Evolutionary conservation across 805 yeast species (phyloP).

Genomic region (Ogataea naganishii): DNA sequence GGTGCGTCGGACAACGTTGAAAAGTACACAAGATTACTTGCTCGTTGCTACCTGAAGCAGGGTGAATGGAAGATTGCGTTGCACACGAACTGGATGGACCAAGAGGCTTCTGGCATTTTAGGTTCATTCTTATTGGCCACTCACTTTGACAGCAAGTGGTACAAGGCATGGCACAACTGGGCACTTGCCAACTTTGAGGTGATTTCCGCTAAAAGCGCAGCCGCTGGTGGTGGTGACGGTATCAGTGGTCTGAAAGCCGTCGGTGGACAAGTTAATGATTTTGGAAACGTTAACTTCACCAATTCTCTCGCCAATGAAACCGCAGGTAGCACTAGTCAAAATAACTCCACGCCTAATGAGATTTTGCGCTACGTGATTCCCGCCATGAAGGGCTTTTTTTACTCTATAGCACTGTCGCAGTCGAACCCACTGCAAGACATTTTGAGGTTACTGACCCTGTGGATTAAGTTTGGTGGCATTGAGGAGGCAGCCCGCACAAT

Average conservation of each 20-base stretch:
- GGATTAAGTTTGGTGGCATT: conserved; percentile 95
- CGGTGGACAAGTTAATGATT: no score
- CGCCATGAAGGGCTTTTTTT: conserved; percentile 93
- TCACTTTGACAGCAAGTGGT: conserved; percentile 89
- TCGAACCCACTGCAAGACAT: conserved; percentile 91
- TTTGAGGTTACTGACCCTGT: conserved; percentile 75
- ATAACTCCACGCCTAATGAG: conserved; percentile 37
- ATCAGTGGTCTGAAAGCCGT: no score
- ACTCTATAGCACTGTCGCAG: conserved; percentile 80
- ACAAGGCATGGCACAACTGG: conserved; percentile 99
- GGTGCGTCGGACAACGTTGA: conserved; percentile 70
- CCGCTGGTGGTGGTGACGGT: conserved; percentile 1
- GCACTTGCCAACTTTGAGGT: conserved; percentile 97
- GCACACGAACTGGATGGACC: conserved; percentile 71
- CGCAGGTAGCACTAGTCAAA: conserved; percentile 7
- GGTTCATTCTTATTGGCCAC: conserved; percentile 93
- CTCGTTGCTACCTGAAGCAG: conserved; percentile 92
- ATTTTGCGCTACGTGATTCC: conserved; percentile 89
- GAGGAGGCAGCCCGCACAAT: conserved; percentile 87
- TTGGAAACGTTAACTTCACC: no score
- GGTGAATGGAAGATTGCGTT: conserved; percentile 96
- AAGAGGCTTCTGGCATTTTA: conserved; percentile 65
- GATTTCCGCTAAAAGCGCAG: conserved; percentile 42
- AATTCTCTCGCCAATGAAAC: conserved; percentile 3
- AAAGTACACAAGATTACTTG: conserved; percentile 75